Evolutionary conservation across 106 monocot species (phyloP), one percentile per base, ranked within the genome.

Genomic region (Apostasia ramifera): DNA sequence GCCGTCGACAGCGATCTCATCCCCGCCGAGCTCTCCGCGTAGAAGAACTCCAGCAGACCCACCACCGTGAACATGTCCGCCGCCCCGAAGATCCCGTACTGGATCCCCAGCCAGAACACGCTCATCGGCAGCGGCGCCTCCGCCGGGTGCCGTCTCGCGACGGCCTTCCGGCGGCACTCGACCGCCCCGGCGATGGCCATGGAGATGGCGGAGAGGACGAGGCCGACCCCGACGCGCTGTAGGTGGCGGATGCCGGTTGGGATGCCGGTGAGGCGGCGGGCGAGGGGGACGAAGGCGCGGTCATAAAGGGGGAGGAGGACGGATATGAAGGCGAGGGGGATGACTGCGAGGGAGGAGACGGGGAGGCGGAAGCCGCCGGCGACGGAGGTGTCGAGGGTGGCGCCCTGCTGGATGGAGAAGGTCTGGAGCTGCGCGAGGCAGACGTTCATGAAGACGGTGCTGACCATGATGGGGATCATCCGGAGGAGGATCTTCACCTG

Each of bases 31-130:
- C 74, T 71, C 78, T 88, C 88, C 6, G 57, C 59, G 41, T 76
- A 81, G 81, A 88, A 84, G 76, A 88, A 88, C 66, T 88, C 87
- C 54, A 88, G 40, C 63, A 83, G 42, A 14, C 87, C 87, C 1
- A 72, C 81, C 41, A 83, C 55, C 40, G 80, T 70, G 43, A 80
- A 80, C 48, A 81, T 46, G 55, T 83, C 83, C 1, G 77, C 64
- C 5, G 61, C 8, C 0, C 83, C 83, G 8, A 87, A 65, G 6
- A 80, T 47, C 47, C 42, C 57, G 63, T 71, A 83, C 68, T 87
- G 82, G 13, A 40, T 66, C 49, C 56, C 71, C 46, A 86, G 59
- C 86, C 86, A 87, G 59, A 87, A 80, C 44, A 82, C 63, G 9
- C 53, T 73, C 40, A 83, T 70, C 8, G 76, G 76, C 76, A 83